Conservation (phyloP, 1,284 basidiomycete genomes). For the Prillingera fragicola region DNA sequence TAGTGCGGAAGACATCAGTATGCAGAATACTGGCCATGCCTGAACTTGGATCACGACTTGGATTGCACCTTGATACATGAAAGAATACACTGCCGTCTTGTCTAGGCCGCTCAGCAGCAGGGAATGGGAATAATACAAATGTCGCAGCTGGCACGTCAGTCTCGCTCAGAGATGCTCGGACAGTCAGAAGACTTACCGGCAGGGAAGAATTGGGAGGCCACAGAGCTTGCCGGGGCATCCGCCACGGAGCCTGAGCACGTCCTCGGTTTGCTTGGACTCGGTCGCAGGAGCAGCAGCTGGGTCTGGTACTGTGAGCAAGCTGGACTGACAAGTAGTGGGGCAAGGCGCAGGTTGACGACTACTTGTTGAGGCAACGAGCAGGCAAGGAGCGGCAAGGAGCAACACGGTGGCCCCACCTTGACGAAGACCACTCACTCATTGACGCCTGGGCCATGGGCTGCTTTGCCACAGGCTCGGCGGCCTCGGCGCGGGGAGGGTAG, state of each 20-base stretch:
- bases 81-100: background rate
- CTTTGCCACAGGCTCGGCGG: constrained; percentile 17
- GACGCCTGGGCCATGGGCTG: constrained; percentile 26
- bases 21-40: too few species aligned
- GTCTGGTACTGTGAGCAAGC: background rate
- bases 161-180: background rate
- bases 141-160: constrained; percentile 21
- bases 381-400: background rate
- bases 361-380: background rate
- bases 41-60: too few species aligned
- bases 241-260: constrained; percentile 35
- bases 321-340: too few species aligned
- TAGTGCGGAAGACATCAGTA: too few species aligned
- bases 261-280: constrained; percentile 15
- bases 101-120: constrained; percentile 34
- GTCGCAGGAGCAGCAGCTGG: background rate
- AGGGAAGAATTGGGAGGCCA: constrained; percentile 44
- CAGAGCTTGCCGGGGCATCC: constrained; percentile 45
- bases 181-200: constrained; percentile 26
- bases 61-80: too few species aligned
- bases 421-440: constrained; percentile 29
- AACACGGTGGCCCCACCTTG: background rate
- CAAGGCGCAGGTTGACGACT: too few species aligned
- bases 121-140: constrained; percentile 45
- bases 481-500: background rate